Evolutionary conservation across 352 stramenopile genomes (phyloP).

Genomic region (Globisporangium rhizosaccharum): DNA sequence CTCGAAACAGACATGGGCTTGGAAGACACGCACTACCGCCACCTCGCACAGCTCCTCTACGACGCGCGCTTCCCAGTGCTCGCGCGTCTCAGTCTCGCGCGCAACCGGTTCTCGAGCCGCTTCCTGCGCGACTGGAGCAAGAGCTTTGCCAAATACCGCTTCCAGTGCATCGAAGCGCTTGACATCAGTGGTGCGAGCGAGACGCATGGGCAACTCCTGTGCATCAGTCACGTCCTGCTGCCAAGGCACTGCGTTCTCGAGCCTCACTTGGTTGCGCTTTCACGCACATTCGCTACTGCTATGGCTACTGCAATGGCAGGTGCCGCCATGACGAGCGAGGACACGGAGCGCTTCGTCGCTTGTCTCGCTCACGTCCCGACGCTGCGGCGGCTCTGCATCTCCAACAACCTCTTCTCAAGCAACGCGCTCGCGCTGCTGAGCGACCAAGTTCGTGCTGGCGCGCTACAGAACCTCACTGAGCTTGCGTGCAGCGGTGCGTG

Average conservation of each 20-base stretch:
- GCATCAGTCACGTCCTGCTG: neutral
- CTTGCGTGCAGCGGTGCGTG: constrained; percentile 33
- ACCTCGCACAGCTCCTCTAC: constrained; percentile 40
- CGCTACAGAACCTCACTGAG: constrained; percentile 18
- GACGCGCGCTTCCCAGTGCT: constrained; percentile 38
- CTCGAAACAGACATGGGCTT: constrained; percentile 25
- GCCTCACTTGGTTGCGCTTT: neutral
- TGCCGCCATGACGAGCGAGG: constrained; percentile 45
- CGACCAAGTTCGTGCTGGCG: constrained; percentile 15
- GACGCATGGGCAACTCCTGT: no score
- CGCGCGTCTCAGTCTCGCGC: constrained; percentile 22
- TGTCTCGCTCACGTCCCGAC: constrained; percentile 27
- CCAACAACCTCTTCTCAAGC: constrained; percentile 38
- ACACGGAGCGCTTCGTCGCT: constrained; percentile 47
- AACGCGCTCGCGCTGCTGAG: constrained; percentile 26
- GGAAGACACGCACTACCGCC: constrained; percentile 37
- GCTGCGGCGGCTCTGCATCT: constrained; percentile 29
- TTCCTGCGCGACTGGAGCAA: constrained; percentile 55
- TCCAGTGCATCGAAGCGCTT: constrained; percentile 24
- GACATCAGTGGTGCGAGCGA: constrained; percentile 47
- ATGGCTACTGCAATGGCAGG: constrained; percentile 5
- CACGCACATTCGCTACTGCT: no score
- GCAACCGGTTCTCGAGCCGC: constrained; percentile 47
- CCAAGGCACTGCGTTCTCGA: neutral
- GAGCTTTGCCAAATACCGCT: constrained; percentile 44